These are phyloP conservation scores for Pyracantha coccinea DNA, from an alignment of 331 rosid genomes.

Conservation along the genomic window DNA sequence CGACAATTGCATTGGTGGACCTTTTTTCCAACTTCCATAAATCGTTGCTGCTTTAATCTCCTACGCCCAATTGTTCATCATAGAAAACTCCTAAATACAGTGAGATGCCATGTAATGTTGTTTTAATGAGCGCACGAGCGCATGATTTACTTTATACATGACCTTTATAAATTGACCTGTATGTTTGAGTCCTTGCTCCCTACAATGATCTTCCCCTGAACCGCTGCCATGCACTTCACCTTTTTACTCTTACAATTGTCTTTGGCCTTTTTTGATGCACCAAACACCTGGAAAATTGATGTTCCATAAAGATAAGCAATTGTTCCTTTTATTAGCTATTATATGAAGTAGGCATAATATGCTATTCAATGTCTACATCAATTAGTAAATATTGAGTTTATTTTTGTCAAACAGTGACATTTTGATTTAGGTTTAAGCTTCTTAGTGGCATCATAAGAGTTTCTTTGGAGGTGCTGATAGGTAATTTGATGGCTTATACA, in stretches of 20 bases:
- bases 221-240: conserved; percentile 41
- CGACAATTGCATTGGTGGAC: conserved; percentile 48
- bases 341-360: no score
- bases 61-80: conserved; percentile 39
- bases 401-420: no score
- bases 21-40: conserved; percentile 53
- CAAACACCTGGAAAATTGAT: conserved; percentile 31
- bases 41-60: conserved; percentile 62
- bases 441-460: no score
- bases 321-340: no score
- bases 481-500: no score
- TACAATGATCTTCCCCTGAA: conserved; percentile 53
- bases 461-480: no score
- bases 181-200: conserved; percentile 79
- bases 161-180: conserved; percentile 33
- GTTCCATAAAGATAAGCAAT: no score
- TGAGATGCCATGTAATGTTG: conserved; percentile 2
- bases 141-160: background rate
- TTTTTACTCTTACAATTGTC: conserved; percentile 41
- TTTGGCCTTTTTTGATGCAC: conserved; percentile 40
- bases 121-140: background rate
- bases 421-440: no score
- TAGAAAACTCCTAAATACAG: conserved; percentile 47
- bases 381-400: no score
- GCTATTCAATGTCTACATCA: no score